Base-by-base conservation (phyloP, 2,329 filamentous ascomycete genomes). In the Neofusicoccum ribis region DNA sequence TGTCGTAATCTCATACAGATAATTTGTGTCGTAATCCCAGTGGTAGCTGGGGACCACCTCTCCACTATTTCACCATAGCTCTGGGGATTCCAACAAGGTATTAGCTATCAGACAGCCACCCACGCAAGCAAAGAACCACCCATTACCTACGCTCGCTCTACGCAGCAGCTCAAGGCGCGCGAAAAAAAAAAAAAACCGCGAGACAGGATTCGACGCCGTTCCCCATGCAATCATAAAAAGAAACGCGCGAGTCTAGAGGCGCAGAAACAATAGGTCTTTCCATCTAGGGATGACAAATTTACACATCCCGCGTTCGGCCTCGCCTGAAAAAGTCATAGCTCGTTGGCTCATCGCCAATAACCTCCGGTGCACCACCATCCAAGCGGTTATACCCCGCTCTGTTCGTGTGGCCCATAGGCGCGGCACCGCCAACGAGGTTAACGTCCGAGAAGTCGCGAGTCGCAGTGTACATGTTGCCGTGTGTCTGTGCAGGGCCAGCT, bases 251-350 rank as follows among this genome's bases (percentile, higher is more conserved):
- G 20, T 47, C n/a, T 14, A 47, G 11, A 36, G 12, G 11, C n/a
- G 7, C 43, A 34, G 20, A 46, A n/a, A 15, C 6, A 17, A 46
- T 14, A 46, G 2, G 43, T n/a, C 27, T 31, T 31, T 31, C 27
- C 27, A 31, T 31, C 27, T 31, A 31, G 27, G 27, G 27, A 23
- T 31, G 27, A 31, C 14, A 43, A n/a, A 44, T 20, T 39, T 39
- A 54, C 9, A 23, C 2, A 31, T 23, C 43, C n/a, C 41, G 31
- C n/a, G 9, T 36, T 15, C 49, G 46, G 27, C 39, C 41, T 14
- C 49, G 46, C 37, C 61, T 36, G 11, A 63, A 63, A 23, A 54
- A 63, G 41, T 63, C 61, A 46, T 63, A 63, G 39, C 61, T 63
- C 49, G 61, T 63, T 39, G 43, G 9, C 59, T 63, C 61, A 4